Evolutionary conservation across 805 yeast species (phyloP).

Genomic region (Starmerella floricola): DNA sequence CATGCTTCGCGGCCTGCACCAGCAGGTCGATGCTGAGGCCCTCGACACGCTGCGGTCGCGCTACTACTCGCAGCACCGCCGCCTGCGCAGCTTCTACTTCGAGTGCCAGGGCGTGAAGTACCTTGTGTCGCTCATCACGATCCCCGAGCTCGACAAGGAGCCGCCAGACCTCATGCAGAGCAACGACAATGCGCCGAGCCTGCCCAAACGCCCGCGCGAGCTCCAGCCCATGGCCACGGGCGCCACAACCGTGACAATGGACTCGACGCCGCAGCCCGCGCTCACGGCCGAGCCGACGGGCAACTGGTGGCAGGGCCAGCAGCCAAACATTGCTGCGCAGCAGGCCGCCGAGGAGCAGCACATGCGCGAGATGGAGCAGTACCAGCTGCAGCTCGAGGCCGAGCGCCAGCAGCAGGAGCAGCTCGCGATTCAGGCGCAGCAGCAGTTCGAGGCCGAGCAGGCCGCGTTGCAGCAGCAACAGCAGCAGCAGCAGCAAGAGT

Average conservation of each 20-base stretch:
- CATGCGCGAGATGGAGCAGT: conserved; percentile 44
- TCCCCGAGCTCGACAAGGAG: conserved; percentile 51
- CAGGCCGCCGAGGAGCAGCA: conserved; percentile 45
- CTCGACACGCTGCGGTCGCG: conserved; percentile 61
- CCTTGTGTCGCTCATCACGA: conserved; percentile 65
- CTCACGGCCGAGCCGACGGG: conserved; percentile 28
- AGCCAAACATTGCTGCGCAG: conserved; percentile 37
- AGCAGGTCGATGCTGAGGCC: conserved; percentile 61
- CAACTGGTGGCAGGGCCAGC: conserved; percentile 39
- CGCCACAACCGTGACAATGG: conserved; percentile 3
- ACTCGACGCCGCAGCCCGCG: background rate
- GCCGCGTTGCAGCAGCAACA: conserved; percentile 56
- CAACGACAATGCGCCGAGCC: conserved; percentile 36
- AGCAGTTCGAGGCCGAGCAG: conserved; percentile 62
- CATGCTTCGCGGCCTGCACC: conserved; percentile 80
- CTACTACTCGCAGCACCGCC: conserved; percentile 55
- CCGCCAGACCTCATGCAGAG: conserved; percentile 47
- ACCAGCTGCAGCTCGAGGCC: conserved; percentile 49
- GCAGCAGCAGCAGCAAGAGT: conserved; percentile 57
- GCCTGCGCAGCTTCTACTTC: conserved; percentile 71
- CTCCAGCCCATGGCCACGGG: conserved; percentile 24
- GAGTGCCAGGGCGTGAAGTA: conserved; percentile 79
- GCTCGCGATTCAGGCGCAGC: conserved; percentile 56
- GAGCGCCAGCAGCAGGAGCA: conserved; percentile 58
- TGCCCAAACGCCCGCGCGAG: conserved; percentile 33